Conservation (phyloP, 2,329 filamentous ascomycete species). For the Tolypocladium guangdongense region DNA sequence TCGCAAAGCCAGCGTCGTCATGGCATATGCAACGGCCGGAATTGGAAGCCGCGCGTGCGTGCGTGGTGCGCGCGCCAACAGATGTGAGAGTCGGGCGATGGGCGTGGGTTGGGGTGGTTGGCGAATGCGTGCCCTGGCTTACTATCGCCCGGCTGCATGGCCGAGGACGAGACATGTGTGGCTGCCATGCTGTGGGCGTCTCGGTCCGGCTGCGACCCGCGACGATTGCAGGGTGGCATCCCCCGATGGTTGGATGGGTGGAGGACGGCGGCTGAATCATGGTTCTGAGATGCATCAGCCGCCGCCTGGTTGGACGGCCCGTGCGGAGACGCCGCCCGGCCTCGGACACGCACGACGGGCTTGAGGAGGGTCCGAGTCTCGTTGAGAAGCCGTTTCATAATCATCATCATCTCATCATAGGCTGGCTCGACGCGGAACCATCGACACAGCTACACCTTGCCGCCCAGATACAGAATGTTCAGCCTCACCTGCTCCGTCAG, state of each 20-base stretch:
- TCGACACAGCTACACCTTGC: conserved; percentile 23
- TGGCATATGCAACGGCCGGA: background rate
- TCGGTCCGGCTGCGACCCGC: background rate
- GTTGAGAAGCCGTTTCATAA: background rate
- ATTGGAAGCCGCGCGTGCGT: background rate
- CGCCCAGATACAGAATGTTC: conserved; percentile 46
- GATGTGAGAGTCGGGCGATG: background rate
- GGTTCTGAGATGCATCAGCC: background rate
- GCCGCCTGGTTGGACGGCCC: background rate
- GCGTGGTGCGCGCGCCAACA: background rate
- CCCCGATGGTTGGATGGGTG: background rate
- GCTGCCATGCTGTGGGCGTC: background rate
- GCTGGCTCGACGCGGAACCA: too few relatives aligned
- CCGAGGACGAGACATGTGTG: background rate
- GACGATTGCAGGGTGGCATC: conserved; percentile 2
- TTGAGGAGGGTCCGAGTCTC: background rate
- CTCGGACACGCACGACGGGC: background rate
- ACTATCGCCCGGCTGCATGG: background rate
- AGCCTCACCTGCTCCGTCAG: conserved; percentile 34
- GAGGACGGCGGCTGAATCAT: background rate
- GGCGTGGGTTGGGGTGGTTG: background rate
- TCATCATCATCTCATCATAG: background rate
- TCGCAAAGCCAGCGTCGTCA: background rate
- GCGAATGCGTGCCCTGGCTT: background rate
- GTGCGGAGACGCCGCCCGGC: background rate